A percentile compares a stretch with the other conserved stretches of the same genome.
Evolutionary conservation across 1,139 yeast species (phyloP).

Genomic region (Candida glucosophila): DNA sequence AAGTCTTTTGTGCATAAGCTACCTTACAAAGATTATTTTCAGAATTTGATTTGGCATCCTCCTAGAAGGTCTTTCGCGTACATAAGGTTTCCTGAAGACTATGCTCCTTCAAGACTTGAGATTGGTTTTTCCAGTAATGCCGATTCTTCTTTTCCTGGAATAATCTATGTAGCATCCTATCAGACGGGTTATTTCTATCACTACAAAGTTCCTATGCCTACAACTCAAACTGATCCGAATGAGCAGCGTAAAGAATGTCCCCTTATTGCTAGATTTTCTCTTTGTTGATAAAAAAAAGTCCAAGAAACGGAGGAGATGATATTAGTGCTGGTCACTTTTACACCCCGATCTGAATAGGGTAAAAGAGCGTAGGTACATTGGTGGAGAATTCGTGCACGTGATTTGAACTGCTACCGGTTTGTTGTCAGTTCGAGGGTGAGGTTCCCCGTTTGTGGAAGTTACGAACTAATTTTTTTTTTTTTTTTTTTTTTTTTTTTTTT

Average conservation of each 20-base stretch:
- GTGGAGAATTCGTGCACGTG: no score
- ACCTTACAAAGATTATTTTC: constrained; percentile 35
- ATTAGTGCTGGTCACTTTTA: no score
- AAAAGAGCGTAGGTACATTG: no score
- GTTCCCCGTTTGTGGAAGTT: no score
- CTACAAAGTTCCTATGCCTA: constrained; percentile 23
- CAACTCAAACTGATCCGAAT: constrained; percentile 7
- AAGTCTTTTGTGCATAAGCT: constrained; percentile 29
- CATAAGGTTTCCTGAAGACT: constrained; percentile 28
- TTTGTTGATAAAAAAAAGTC: constrained; percentile 4
- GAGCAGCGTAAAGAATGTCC: constrained; percentile 24
- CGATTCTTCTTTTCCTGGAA: constrained; percentile 11
- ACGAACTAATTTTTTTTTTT: no score
- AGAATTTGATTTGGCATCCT: constrained; percentile 37
- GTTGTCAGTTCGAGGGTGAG: no score
- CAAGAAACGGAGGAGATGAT: constrained; percentile 3
- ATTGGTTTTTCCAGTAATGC: constrained; percentile 22
- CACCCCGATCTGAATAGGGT: no score
- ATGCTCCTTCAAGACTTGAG: constrained; percentile 19
- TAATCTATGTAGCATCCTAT: constrained; percentile 32
- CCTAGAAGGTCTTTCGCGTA: constrained; percentile 38
- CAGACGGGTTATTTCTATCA: constrained; percentile 33
- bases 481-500: no score
- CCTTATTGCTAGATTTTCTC: constrained; percentile 16
- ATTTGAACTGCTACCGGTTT: no score